Percentiles rank a stretch among this genome's conserved stretches.
Conservation (phyloP, 2,329 filamentous ascomycete genomes). For the Neofusicoccum kwambonambiense region DNA sequence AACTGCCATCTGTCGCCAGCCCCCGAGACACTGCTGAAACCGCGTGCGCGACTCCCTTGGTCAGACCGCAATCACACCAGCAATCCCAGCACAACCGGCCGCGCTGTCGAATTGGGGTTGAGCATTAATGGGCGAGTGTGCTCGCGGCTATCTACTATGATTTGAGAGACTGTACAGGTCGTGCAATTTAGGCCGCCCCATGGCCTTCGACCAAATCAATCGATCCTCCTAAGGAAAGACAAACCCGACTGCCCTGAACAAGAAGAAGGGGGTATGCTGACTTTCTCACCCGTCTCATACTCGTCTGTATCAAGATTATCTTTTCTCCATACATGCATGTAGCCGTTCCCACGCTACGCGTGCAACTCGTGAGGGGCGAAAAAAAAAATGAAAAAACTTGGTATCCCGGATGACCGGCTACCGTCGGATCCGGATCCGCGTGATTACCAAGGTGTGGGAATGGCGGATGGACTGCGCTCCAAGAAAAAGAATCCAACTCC, state of each 20-base stretch:
- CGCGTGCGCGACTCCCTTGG: conserved; percentile 1
- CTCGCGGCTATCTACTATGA: conserved; percentile 1
- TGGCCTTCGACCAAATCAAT: neutral
- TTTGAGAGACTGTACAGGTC: neutral
- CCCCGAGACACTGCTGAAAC: conserved; percentile 6
- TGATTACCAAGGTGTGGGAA: neutral
- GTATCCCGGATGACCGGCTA: neutral
- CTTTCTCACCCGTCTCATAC: neutral
- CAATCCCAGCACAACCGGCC: neutral
- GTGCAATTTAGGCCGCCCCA: neutral
- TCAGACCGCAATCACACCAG: neutral
- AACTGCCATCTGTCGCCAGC: neutral
- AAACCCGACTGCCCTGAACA: too few relatives aligned
- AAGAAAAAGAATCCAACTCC: conserved; percentile 11
- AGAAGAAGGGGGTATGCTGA: neutral
- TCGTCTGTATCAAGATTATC: neutral
- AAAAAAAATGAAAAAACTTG: neutral
- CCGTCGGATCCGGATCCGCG: neutral
- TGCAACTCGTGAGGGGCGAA: conserved; percentile 3
- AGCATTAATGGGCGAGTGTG: conserved; percentile 3
- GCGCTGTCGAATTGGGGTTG: neutral
- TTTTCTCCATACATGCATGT: neutral
- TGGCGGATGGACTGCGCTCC: neutral
- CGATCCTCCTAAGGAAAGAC: neutral
- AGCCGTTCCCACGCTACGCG: neutral